Evolutionary conservation across 192 early-diverging fungal genomes (phyloP), one percentile per base, ranked within the genome.

Genomic region (Backusella psychrophila): DNA sequence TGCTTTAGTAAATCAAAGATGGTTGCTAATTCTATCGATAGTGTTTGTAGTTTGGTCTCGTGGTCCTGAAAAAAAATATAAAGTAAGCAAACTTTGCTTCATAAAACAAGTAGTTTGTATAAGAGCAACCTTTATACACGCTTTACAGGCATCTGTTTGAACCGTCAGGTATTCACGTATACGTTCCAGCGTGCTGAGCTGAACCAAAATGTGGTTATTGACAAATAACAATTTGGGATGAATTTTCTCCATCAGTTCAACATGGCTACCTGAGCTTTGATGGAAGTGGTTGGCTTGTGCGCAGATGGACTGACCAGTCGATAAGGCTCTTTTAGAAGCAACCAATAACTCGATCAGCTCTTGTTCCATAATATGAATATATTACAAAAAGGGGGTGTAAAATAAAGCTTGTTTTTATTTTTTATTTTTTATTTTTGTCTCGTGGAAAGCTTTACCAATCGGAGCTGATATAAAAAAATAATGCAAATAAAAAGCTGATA

Each of bases 161-260:
- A 39, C 29, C 12, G 34, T 29, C 7, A 83, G n/a, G 41, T 71
- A 80, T 19, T 79, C 76, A 19, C 69, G 75, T 6, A 83, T 77
- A 2, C 74, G 72, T 2, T 75, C 63, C 44, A 83, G 44, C 1
- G 76, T 68, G 15, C 46, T 72, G 3, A 80, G 21, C 44, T 83
- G 82, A 9, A 56, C 65, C 8, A 34, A 36, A 69, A 77, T 80
- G 41, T 83, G 76, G 14, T 80, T 74, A 34, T 77, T 34, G 19
- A 80, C 41, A 53, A 83, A 83, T 2, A 74, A 23, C 14, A 80
- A 29, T 41, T 78, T 80, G 12, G 82, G 76, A 76, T 79, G 80
- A 15, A 73, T 74, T 23, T 68, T 73, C 34, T 83, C 82, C 59
- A 83, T 77, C 14, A 53, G 42, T 23, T 80, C 70, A 9, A 75